Evolutionary conservation across 352 stramenopile genomes (phyloP).

Genomic region (Thalassiosira exigua): DNA sequence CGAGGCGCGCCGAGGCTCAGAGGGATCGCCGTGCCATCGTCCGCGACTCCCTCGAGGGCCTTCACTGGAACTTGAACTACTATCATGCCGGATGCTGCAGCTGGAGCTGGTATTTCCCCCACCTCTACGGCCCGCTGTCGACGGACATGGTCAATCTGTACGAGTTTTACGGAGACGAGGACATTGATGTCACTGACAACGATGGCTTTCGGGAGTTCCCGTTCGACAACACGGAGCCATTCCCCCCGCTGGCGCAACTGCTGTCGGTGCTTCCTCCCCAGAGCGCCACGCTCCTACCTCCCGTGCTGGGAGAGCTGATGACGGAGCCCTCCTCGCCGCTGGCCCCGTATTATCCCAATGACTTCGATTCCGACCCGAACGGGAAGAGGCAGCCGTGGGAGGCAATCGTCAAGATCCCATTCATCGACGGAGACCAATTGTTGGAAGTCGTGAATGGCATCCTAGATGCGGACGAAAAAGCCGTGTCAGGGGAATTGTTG

Average conservation of each 20-base stretch:
- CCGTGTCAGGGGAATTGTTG: too few species aligned
- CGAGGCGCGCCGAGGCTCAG: slow-evolving; percentile 73
- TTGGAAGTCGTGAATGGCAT: too few species aligned
- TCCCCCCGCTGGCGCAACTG: slow-evolving; percentile 95
- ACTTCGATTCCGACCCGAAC: slow-evolving; percentile 91
- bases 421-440: too few species aligned
- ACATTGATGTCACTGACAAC: neutral
- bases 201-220: slow-evolving; percentile 42
- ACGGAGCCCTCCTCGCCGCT: slow-evolving; percentile 91
- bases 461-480: too few species aligned
- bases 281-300: slow-evolving; percentile 93
- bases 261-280: slow-evolving; percentile 96
- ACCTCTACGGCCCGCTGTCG: too few species aligned
- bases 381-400: slow-evolving; percentile 97
- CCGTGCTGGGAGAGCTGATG: slow-evolving; percentile 95
- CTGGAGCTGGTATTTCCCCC: slow-evolving; percentile 99
- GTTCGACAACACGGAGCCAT: slow-evolving; percentile 88
- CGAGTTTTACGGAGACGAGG: slow-evolving; percentile 60
- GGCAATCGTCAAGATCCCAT: slow-evolving; percentile 97
- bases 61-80: slow-evolving; percentile 99
- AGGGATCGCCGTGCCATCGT: slow-evolving; percentile 74
- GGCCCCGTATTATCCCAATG: slow-evolving; percentile 91
- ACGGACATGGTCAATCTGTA: too few species aligned
- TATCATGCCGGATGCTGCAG: slow-evolving; percentile 96
- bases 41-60: slow-evolving; percentile 88